phyloP scores from a whole-genome alignment of 371 early-diverging fungal genomes.

The Batkoa obscura region DNA sequence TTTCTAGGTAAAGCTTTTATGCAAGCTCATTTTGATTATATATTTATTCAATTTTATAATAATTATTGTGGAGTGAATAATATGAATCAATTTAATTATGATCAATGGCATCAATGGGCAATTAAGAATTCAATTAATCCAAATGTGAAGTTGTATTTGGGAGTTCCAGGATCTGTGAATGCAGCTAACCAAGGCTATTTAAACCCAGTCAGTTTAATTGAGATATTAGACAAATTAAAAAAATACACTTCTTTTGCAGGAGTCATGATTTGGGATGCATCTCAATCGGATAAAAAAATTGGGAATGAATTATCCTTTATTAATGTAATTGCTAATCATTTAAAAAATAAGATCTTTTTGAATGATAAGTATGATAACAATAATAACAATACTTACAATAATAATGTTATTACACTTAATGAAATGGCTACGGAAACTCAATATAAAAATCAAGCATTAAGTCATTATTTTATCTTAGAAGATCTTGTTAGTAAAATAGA shows the following conservation, averaged over 20 bases:
- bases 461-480: too few relatives aligned
- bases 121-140: slow-evolving; percentile 25
- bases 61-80: slow-evolving; percentile 9
- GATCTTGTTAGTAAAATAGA: too few relatives aligned
- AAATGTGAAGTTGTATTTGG: slow-evolving; percentile 33
- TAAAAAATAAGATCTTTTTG: too few relatives aligned
- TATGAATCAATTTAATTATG: slow-evolving; percentile 26
- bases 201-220: slow-evolving; percentile 15
- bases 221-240: slow-evolving; percentile 15
- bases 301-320: too few relatives aligned
- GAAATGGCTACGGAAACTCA: too few relatives aligned
- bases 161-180: slow-evolving; percentile 32
- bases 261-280: slow-evolving; percentile 47
- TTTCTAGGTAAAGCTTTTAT: slow-evolving; percentile 29
- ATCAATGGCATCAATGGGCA: slow-evolving; percentile 35
- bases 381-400: too few relatives aligned
- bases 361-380: too few relatives aligned
- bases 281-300: slow-evolving; percentile 3
- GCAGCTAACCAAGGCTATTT: slow-evolving; percentile 34
- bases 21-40: slow-evolving; percentile 35
- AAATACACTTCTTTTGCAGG: slow-evolving; percentile 32
- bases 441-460: too few relatives aligned
- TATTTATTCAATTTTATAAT: slow-evolving; percentile 54
- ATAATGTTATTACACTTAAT: too few relatives aligned
- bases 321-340: too few relatives aligned